Evolutionary conservation across 108 stramenopile species (phyloP).

Genomic region (Nannochloropsis oceanica): DNA sequence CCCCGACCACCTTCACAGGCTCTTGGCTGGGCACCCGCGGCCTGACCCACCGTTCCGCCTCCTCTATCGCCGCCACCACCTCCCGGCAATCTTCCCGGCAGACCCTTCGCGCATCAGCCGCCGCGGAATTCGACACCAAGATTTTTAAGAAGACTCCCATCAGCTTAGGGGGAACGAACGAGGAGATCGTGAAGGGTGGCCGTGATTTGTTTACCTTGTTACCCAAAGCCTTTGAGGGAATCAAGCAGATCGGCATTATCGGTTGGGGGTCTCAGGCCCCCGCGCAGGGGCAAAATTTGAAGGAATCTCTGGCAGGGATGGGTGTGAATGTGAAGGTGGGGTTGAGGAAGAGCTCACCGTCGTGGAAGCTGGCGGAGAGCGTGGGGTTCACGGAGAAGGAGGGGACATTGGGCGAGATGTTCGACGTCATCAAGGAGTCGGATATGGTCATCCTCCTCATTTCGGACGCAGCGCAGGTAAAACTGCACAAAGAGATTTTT

Average conservation of each 20-base stretch:
- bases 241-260: conserved; percentile 84
- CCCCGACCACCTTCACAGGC: neutral
- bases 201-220: conserved; percentile 83
- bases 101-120: neutral
- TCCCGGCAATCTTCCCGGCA: neutral
- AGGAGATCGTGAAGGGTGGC: conserved; percentile 91
- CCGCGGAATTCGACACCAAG: conserved; percentile 50
- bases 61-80: neutral
- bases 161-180: conserved; percentile 66
- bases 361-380: conserved; percentile 67
- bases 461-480: conserved; percentile 84
- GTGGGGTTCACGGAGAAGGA: conserved; percentile 70
- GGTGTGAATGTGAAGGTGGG: conserved; percentile 78
- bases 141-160: conserved; percentile 72
- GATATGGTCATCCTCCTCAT: conserved; percentile 92
- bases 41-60: neutral
- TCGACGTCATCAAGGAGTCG: conserved; percentile 68
- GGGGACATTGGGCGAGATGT: conserved; percentile 93
- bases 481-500: conserved; percentile 86
- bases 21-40: neutral
- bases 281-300: conserved; percentile 89
- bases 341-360: conserved; percentile 77
- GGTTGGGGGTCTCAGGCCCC: conserved; percentile 98
- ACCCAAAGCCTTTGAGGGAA: conserved; percentile 84
- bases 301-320: conserved; percentile 69